Evolutionary conservation across 108 stramenopile genomes (phyloP), one percentile per base, ranked within the genome.

Genomic region (Nitzschia palea): DNA sequence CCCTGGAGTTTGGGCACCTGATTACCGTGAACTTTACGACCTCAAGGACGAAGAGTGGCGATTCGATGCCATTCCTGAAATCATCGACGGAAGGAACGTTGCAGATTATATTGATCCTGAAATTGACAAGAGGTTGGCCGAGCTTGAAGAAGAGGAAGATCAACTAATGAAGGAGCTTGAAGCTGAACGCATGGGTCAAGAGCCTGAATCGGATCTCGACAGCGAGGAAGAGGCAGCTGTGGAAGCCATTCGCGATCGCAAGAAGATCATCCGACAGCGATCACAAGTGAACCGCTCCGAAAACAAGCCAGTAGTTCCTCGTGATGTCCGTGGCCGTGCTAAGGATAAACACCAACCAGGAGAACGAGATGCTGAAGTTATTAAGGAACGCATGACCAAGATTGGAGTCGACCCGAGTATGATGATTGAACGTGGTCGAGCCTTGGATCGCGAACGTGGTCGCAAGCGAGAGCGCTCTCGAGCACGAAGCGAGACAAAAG

Each of bases 71-170:
- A 93, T 97, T 55, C 99, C 99, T 12, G 93, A 99, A 70, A 97
- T 99, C 60, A 81, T 98, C 64, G 97, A 99, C 76, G 99, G 99
- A n/a, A 98, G 96, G 84, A 99, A 99, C 71, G 94, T 99, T 67
- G 89, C 89, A 22, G 99, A 99, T 71, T 99, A 76, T 60, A 68
- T 98, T 29, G 97, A 98, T 65, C 89, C 94, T 23, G 96, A 96
- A 58, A 96, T 98, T 62, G 85, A 88, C 31, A 84, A 77, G 29
- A 87, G 81, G 53, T 80, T 98, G 34, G 82, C 61, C n/a, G 87
- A 84, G 0, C 78, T 98, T 55, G 97, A 98, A 73, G 68, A 71
- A 42, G 96, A 97, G 73, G 97, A 98, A 67, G 93, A 90, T 10
- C 91, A 90, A 58, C 70, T 89, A 28, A 44, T 85, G 55, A 82